Evolutionary conservation across 2,329 filamentous ascomycete species (phyloP).

Genomic region (Penicillium rolfsii): DNA sequence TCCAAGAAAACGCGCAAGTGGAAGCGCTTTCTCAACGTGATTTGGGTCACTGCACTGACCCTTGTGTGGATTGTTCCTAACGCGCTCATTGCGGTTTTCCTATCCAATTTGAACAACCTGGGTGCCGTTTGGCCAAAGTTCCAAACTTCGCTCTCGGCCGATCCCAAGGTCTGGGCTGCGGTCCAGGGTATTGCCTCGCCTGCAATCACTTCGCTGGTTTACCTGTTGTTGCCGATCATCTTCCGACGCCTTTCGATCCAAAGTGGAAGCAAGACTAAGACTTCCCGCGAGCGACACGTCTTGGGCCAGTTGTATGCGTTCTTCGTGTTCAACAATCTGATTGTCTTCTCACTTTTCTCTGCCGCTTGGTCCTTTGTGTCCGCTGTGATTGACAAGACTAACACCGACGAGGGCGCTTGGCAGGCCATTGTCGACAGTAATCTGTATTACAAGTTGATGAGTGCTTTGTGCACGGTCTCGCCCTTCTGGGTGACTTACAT

Average conservation of each 20-base stretch:
- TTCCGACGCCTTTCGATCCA: conserved; percentile 84
- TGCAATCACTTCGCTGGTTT: conserved; percentile 82
- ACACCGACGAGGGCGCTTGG: conserved; percentile 65
- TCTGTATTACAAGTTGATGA: conserved; percentile 67
- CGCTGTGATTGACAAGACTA: conserved; percentile 63
- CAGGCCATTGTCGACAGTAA: conserved; percentile 67
- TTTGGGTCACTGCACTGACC: conserved; percentile 83
- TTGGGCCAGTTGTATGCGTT: conserved; percentile 89
- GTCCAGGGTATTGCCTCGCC: conserved; percentile 92
- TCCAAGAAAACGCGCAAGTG: conserved; percentile 69
- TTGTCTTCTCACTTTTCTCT: conserved; percentile 92
- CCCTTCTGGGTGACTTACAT: conserved; percentile 95
- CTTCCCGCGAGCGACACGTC: conserved; percentile 87
- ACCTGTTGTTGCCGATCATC: conserved; percentile 83
- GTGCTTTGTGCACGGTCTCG: conserved; percentile 78
- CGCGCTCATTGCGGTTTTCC: conserved; percentile 89
- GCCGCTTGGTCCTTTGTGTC: conserved; percentile 75
- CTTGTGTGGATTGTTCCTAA: conserved; percentile 89
- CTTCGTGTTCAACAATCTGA: conserved; percentile 95
- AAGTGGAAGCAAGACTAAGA: conserved; percentile 89
- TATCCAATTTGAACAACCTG: conserved; percentile 82
- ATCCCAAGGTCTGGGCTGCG: conserved; percentile 76
- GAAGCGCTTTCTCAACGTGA: conserved; percentile 74
- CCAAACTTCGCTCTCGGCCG: conserved; percentile 61
- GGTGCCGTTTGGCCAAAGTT: conserved; percentile 80